Evolutionary conservation across 1,139 yeast species (phyloP).

Genomic region (Trichomonascaceae sp.): DNA sequence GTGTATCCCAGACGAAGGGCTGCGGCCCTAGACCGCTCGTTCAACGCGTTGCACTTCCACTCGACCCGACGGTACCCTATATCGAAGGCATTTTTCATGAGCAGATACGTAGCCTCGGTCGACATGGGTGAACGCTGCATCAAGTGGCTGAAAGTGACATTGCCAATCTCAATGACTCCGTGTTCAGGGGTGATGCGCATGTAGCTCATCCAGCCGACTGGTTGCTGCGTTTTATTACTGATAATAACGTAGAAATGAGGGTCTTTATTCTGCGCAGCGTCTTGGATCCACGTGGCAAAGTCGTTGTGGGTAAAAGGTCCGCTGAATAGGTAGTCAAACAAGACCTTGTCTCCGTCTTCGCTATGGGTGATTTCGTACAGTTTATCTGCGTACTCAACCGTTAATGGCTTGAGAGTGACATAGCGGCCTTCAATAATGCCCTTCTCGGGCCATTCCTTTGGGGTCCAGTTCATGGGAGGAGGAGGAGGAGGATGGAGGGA

Average conservation of each 20-base stretch:
- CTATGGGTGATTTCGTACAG: conserved; percentile 9
- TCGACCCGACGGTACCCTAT: conserved; percentile 23
- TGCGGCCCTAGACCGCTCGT: conserved; percentile 20
- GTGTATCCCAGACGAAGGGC: conserved; percentile 22
- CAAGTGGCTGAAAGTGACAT: conserved; percentile 16
- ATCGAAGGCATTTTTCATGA: conserved; percentile 20
- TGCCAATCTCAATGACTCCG: conserved; percentile 22
- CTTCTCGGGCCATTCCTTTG: conserved; percentile 5
- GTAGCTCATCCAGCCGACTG: conserved; percentile 19
- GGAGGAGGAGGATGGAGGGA: too few species aligned
- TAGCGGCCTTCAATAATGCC: conserved; percentile 3
- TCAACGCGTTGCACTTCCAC: conserved; percentile 24
- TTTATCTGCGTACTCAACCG: conserved; percentile 8
- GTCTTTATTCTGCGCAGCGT: conserved; percentile 6
- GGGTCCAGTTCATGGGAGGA: too few species aligned
- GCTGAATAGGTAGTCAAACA: conserved; percentile 14
- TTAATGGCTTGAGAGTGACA: conserved; percentile 9
- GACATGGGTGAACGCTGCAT: conserved; percentile 20
- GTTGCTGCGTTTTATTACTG: conserved; percentile 10
- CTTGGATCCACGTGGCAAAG: conserved; percentile 5
- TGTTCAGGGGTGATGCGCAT: conserved; percentile 16
- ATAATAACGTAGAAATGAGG: conserved; percentile 16
- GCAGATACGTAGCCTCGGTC: conserved; percentile 22
- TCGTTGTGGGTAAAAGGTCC: conserved; percentile 11
- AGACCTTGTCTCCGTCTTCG: conserved; percentile 3